phyloP scores from a whole-genome alignment of 2,329 filamentous ascomycete genomes.

The Pseudogymnoascus sp. region DNA sequence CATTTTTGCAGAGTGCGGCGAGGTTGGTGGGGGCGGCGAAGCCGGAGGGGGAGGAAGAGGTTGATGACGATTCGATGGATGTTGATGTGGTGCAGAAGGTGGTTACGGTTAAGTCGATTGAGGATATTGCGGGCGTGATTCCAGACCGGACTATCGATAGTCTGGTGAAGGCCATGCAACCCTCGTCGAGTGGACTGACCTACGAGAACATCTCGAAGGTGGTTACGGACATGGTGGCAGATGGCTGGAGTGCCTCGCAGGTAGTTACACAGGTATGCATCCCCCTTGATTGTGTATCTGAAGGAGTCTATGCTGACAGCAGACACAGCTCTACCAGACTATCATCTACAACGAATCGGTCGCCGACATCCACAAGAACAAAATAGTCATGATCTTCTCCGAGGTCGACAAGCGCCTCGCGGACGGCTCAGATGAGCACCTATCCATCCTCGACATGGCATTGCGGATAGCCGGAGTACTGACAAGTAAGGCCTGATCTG shows the following conservation, averaged over 20 bases:
- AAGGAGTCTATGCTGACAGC: slow-evolving; percentile 5
- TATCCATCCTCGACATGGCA: slow-evolving; percentile 79
- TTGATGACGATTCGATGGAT: slow-evolving; percentile 39
- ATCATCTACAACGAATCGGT: slow-evolving; percentile 80
- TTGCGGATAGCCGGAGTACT: slow-evolving; percentile 74
- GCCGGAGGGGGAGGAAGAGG: slow-evolving; percentile 30
- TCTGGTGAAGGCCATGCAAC: slow-evolving; percentile 70
- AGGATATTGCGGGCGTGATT: slow-evolving; percentile 95
- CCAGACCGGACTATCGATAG: slow-evolving; percentile 64
- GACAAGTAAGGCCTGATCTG: slow-evolving; percentile 24
- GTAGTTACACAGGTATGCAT: slow-evolving; percentile 66
- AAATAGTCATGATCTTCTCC: slow-evolving; percentile 82
- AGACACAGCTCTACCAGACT: slow-evolving; percentile 64
- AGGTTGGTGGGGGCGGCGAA: slow-evolving; percentile 64
- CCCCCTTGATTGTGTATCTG: background rate
- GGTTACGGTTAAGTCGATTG: slow-evolving; percentile 73
- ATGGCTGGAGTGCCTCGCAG: slow-evolving; percentile 94
- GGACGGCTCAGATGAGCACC: slow-evolving; percentile 91
- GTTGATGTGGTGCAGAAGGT: slow-evolving; percentile 48
- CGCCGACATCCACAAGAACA: slow-evolving; percentile 79
- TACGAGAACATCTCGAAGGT: slow-evolving; percentile 71
- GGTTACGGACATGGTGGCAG: slow-evolving; percentile 85
- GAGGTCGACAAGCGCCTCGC: slow-evolving; percentile 91
- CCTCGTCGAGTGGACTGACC: slow-evolving; percentile 52
- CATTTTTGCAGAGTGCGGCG: slow-evolving; percentile 90